Conservation (phyloP, 257 asterid genomes). For the Gentiana dahurica region DNA sequence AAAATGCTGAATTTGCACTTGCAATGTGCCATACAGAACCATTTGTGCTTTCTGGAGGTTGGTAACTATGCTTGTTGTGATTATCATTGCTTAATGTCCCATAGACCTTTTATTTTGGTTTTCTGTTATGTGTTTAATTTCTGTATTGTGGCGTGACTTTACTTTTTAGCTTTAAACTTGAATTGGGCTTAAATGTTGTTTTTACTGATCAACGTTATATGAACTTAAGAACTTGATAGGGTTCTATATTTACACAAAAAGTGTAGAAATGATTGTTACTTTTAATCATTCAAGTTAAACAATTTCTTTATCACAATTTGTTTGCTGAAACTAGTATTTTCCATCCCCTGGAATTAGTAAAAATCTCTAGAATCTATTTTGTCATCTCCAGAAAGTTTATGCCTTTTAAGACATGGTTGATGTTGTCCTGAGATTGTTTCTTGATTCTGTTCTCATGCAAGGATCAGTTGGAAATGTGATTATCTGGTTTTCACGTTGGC, state of each 20-base stretch:
- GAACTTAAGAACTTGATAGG: too few species aligned
- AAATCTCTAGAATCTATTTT: background rate
- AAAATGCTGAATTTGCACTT: conserved; percentile 97
- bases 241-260: too few species aligned
- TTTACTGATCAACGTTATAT: background rate
- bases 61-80: background rate
- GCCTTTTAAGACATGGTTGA: too few species aligned
- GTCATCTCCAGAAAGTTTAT: background rate
- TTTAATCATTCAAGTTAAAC: too few species aligned
- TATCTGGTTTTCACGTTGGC: background rate
- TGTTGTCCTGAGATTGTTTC: background rate
- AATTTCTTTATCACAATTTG: too few species aligned
- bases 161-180: background rate
- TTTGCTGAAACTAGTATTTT: background rate
- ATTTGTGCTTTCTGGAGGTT: conserved; percentile 96
- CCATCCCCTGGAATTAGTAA: background rate
- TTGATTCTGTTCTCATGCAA: background rate
- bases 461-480: background rate
- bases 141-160: too few species aligned
- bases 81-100: background rate
- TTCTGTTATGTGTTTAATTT: background rate
- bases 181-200: background rate
- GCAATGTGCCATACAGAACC: conserved; percentile 97
- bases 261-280: too few species aligned
- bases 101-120: background rate